Percentiles rank a stretch among this genome's conserved stretches.
These are phyloP conservation scores for Papiliotrema terrestris DNA, from an alignment of 1,284 basidiomycete species.

Conservation along the genomic window DNA sequence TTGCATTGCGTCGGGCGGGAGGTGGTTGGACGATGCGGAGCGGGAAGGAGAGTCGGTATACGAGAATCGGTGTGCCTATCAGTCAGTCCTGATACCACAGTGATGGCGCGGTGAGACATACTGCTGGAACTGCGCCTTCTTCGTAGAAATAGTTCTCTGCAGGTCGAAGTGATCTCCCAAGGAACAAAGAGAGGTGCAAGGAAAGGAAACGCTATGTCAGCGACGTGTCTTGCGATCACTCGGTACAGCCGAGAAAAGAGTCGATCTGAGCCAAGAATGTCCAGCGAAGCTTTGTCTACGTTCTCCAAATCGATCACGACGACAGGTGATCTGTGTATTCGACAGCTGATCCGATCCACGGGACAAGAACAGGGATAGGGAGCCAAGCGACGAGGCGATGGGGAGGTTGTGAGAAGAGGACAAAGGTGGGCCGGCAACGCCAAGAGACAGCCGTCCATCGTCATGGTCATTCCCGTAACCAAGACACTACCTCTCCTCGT, in stretches of 20 bases:
- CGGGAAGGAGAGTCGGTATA: background rate
- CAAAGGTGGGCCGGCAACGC: background rate
- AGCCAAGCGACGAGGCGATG: background rate
- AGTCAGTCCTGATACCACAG: background rate
- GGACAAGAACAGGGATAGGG: background rate
- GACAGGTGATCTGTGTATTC: background rate
- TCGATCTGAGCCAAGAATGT: background rate
- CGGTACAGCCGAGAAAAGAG: background rate
- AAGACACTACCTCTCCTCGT: background rate
- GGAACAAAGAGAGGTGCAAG: background rate
- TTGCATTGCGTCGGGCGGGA: too few species aligned
- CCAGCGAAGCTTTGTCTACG: background rate
- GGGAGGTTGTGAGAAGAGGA: background rate
- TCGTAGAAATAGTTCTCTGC: constrained; percentile 1
- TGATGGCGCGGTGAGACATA: background rate
- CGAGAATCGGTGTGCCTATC: constrained; percentile 1
- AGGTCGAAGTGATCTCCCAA: background rate
- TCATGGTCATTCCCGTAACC: background rate
- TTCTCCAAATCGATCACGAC: background rate
- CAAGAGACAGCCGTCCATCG: background rate
- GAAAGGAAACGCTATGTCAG: background rate
- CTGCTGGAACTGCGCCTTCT: background rate
- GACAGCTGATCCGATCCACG: background rate
- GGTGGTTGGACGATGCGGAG: background rate
- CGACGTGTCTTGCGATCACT: background rate